Evolutionary conservation across 2,329 filamentous ascomycete genomes (phyloP).

Genomic region (Cercospora sp.): DNA sequence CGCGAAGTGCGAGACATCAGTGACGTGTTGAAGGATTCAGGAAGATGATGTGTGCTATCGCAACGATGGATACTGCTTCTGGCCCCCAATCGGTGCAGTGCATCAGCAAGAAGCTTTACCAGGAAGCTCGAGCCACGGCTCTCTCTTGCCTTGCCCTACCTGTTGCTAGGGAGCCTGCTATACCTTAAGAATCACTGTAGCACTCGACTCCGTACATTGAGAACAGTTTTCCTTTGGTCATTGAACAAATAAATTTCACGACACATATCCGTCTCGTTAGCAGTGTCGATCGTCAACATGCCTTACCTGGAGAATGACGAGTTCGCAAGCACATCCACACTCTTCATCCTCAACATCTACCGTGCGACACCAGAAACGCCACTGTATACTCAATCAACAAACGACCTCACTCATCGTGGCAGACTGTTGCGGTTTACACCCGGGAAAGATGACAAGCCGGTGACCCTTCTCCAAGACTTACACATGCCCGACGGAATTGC

Average conservation of each 20-base stretch:
- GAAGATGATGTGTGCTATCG: background rate
- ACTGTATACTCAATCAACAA: conserved; percentile 11
- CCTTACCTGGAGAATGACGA: background rate
- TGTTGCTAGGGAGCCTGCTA: background rate
- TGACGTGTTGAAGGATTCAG: background rate
- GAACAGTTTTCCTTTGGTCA: background rate
- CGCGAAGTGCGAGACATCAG: background rate
- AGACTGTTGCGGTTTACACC: conserved; percentile 8
- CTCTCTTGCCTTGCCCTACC: background rate
- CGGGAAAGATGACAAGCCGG: conserved; percentile 7
- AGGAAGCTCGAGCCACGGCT: background rate
- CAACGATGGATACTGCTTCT: background rate
- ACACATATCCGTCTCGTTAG: background rate
- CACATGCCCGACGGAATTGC: conserved; percentile 40
- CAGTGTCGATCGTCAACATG: background rate
- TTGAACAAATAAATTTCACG: background rate
- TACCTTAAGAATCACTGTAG: background rate
- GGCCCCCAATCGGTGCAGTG: background rate
- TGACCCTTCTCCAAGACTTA: conserved; percentile 8
- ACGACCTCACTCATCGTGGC: conserved; percentile 21
- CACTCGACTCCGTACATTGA: background rate
- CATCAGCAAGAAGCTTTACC: background rate
- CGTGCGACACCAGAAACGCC: conserved; percentile 18
- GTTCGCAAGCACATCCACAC: background rate
- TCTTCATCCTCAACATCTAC: conserved; percentile 24